phyloP scores from a whole-genome alignment of 805 yeast species.

The Danielozyma ontarioensis region DNA sequence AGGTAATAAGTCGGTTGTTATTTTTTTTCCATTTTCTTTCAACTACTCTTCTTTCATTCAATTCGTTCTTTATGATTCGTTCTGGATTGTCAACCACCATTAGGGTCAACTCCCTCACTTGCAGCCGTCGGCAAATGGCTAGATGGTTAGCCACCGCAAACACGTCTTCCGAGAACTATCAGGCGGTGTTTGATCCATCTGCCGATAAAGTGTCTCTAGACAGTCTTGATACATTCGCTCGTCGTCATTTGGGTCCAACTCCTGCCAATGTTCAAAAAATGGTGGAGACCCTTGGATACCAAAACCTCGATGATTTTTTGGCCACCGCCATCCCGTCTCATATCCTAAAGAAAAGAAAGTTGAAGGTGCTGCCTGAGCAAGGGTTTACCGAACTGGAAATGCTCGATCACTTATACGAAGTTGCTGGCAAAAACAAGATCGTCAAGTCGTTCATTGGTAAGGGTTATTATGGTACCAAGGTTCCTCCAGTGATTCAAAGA shows the following conservation, averaged over 20 bases:
- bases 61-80: background rate
- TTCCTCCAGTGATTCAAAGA: slow-evolving; percentile 91
- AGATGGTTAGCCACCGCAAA: slow-evolving; percentile 42
- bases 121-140: too few relatives aligned
- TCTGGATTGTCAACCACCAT: too few relatives aligned
- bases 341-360: slow-evolving; percentile 62
- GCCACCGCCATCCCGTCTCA: slow-evolving; percentile 70
- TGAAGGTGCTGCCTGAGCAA: slow-evolving; percentile 59
- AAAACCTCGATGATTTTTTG: slow-evolving; percentile 67
- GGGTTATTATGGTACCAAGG: slow-evolving; percentile 86
- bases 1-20: too few relatives aligned
- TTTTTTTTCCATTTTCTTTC: too few relatives aligned
- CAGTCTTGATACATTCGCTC: slow-evolving; percentile 73
- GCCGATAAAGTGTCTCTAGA: slow-evolving; percentile 12
- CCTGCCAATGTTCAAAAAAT: slow-evolving; percentile 58
- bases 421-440: slow-evolving; percentile 74
- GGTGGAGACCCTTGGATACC: slow-evolving; percentile 62
- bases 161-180: slow-evolving; percentile 51
- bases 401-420: slow-evolving; percentile 56
- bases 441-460: slow-evolving; percentile 81
- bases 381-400: slow-evolving; percentile 84
- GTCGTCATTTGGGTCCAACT: slow-evolving; percentile 87
- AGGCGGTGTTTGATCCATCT: slow-evolving; percentile 41
- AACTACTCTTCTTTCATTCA: background rate
- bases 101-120: too few relatives aligned